Base-by-base conservation (phyloP, 148 eudicot genomes). In the Camellia sinensis region DNA sequence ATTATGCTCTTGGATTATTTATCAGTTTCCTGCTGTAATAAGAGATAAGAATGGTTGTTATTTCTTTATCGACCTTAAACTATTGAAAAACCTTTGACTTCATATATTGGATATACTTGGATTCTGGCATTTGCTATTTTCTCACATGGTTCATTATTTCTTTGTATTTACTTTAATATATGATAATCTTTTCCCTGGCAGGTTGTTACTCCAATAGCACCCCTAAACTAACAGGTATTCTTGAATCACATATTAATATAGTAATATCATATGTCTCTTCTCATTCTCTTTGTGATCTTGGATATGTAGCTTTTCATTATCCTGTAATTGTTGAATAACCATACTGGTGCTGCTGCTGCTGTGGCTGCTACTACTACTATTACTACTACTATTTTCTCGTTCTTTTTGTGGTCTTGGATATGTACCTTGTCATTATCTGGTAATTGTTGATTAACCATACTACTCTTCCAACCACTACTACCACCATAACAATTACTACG, bases 121-220 rank as follows among this genome's bases (percentile, higher is more conserved):
- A 18, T 37, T 43, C 19, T 4, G 41, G 17, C 18, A 52, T 53
- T 68, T 18, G 14, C 80, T 67, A 13, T n/a, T 78, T 4, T 41
- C 7, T 40, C 19, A 40, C 43, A 7, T 63, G 71, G 48, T 54
- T 40, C 54, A 59, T 22, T 46, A 71, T 15, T 50, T 52, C 53
- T 59, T 37, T 64, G 60, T 67, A 43, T 21, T n/a, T 53, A 53
- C 17, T 29, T 53, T 18, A 37, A 11, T 78, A 4, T 66, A n/a
- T 50, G 65, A 19, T 56, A 59, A 61, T 37, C 52, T 48, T 41
- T 37, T 72, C 8, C 15, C 10, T 81, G 78, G 88, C 82, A 95
- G 97, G 98, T 95, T 80, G 98, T 95, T 81, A 93, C 98, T 64
- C 97, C 98, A 80, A 88, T 95, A 65, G 98, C 98, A 68, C 98